These are phyloP conservation scores for Cryptococcus sp. DNA, from an alignment of 1,284 basidiomycete species.

Conservation along the genomic window DNA sequence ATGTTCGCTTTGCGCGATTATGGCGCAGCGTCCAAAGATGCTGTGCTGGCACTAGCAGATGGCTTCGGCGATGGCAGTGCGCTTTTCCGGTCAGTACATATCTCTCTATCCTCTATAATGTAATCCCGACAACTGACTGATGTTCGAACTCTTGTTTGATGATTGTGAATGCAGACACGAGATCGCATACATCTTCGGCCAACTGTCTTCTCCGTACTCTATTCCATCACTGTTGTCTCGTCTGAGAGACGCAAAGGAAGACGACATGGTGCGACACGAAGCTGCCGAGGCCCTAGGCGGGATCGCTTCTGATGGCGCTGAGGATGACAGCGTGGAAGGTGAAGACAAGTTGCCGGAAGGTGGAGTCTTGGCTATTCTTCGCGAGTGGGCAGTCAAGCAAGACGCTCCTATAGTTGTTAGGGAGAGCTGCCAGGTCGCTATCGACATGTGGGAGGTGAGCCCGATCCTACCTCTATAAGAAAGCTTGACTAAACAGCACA, in stretches of 20 bases:
- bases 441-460: conserved; percentile 89
- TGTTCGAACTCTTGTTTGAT: background rate
- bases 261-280: conserved; percentile 98
- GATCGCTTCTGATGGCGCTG: conserved; percentile 77
- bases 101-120: background rate
- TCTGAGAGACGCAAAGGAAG: conserved; percentile 71
- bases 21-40: conserved; percentile 62
- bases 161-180: conserved; percentile 81
- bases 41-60: conserved; percentile 85
- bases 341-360: conserved; percentile 31
- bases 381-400: conserved; percentile 76
- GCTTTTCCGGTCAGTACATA: conserved; percentile 76
- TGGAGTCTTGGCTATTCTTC: conserved; percentile 77
- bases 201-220: conserved; percentile 84
- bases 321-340: conserved; percentile 16
- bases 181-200: conserved; percentile 97
- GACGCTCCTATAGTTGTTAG: conserved; percentile 86
- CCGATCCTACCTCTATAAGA: background rate
- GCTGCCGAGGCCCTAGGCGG: conserved; percentile 97
- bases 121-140: background rate
- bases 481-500: background rate
- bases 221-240: conserved; percentile 82
- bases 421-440: conserved; percentile 93
- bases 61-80: conserved; percentile 85
- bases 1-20: conserved; percentile 98